Base-by-base conservation (phyloP, 2,329 filamentous ascomycete genomes). In the Neoascochyta sp. region DNA sequence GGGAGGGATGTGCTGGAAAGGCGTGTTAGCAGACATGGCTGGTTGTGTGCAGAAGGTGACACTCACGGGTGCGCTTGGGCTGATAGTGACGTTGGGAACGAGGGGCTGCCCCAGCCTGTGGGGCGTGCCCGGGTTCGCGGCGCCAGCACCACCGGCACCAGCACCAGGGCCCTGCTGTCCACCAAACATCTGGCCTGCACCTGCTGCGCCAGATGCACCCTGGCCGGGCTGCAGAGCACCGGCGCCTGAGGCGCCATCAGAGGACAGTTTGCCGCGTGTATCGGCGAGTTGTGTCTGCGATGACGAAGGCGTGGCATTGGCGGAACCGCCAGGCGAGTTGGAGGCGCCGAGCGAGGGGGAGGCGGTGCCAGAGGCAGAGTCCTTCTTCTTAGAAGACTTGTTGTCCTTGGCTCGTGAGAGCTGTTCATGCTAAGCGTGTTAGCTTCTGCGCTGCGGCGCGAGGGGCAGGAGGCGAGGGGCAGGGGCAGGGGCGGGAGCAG, bases 31-130 rank as follows among this genome's bases (percentile, higher is more conserved):
- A 47, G 25, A 25, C 22, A 9, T 26, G 24, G 32, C 20, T 24
- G 16, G 25, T 22, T 29, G 16, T 14, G 23, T 3, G 5, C 9
- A n/a, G 15, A 32, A 16, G 22, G 16, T 4, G 12, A 14, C 16
- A 60, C 60, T 52, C 47, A 64, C 60, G 34, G 89, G 88, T 63
- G 86, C 85, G 58, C 90, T 96, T 31, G 89, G 89, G 65, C 88
- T 95, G 64, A 96, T 92, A 48, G 95, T 79, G 38, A 96, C 89
- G 54, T 86, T 93, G 13, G 90, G 90, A 24, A 86, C 82, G 36
- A 87, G 71, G 38, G 73, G 67, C 43, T 69, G 68, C 17, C 76
- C 76, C 50, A 77, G 71, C 56, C 83, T 75, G 50, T 71, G 75
- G 18, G 82, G 77, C 21, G 81, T 83, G 43, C 69, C 75, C 27